Base-by-base conservation (phyloP, 176 grass and related monocot species). In the Themeda triandra region DNA sequence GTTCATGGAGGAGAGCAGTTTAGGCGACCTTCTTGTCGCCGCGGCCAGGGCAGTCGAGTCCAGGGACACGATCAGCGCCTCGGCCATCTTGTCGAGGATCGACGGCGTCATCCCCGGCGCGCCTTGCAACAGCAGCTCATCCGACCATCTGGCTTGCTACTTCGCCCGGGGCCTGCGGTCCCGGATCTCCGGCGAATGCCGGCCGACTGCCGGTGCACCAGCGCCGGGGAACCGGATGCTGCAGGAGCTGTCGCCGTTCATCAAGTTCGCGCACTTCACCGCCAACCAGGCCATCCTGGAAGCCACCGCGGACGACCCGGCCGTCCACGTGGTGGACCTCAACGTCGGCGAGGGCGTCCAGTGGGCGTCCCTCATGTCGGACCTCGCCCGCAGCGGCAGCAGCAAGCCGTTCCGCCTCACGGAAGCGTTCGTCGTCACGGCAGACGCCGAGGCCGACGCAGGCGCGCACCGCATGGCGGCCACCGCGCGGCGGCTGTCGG, bases 211-310 rank as follows among this genome's bases (percentile, higher is more conserved):
- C 5, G 27, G 6, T 0, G 35, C 78, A 15, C 4, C 69, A 6
- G 35, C 28, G 1, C 23, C 30, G 25, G 21, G 4, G 10, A 71
- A 63, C 44, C 1, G 58, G 46, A 83, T 88, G 78, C 1, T 91
- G 17, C 82, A 91, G 23, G 86, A 88, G 73, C 56, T 92, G 36
- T 70, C 83, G 2, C 83, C 86, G 19, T 89, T 86, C 75, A 29
- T 93, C 75, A 98, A 98, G 78, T 98, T 98, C 87, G 90, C 92
- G 31, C 90, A 98, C 88, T 94, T 98, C 92, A 98, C 92, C 1
- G 90, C 95, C 51, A 98, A 98, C 82, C 92, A 98, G 66, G 92
- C 90, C 71, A 98, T 98, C 83, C 81, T 91, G 40, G 89, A 88
- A 69, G 90, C 66, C 33, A 80, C 83, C 24, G 8, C 35, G 40